Percentiles rank a stretch among this genome's conserved stretches.
Conservation (phyloP, 2,329 filamentous ascomycete species). For the Colletotrichum gloeosporioides region DNA sequence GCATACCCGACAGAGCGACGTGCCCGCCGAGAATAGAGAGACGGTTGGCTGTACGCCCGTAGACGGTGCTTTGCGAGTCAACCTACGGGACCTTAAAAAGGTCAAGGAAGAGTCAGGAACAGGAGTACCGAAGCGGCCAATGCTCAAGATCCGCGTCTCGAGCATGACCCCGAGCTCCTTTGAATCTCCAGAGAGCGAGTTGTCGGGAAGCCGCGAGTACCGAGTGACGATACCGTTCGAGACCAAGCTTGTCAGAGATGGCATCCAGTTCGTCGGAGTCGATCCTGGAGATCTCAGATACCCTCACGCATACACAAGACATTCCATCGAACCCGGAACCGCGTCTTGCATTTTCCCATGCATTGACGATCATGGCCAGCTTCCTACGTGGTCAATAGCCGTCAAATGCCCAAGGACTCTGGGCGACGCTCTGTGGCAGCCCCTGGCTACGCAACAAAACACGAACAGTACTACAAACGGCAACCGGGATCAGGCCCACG, state of each 20-base stretch:
- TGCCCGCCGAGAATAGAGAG: constrained; percentile 61
- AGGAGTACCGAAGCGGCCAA: constrained; percentile 32
- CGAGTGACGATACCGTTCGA: constrained; percentile 75
- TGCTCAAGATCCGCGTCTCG: constrained; percentile 51
- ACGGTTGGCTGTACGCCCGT: constrained; percentile 60
- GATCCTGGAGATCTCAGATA: constrained; percentile 81
- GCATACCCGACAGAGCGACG: constrained; percentile 56
- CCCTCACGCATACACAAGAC: constrained; percentile 89
- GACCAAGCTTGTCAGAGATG: constrained; percentile 79
- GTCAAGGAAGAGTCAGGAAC: constrained; percentile 13
- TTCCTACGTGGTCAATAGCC: constrained; percentile 87
- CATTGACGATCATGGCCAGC: constrained; percentile 81
- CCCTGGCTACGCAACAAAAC: constrained; percentile 43
- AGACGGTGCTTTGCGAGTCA: constrained; percentile 57
- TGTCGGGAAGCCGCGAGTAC: constrained; percentile 60
- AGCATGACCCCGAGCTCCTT: constrained; percentile 31
- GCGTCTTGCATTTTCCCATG: constrained; percentile 92
- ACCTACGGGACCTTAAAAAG: constrained; percentile 37
- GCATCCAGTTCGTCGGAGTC: constrained; percentile 89
- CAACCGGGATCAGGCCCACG: constrained; percentile 35
- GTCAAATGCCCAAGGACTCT: constrained; percentile 87
- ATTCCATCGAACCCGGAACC: constrained; percentile 77
- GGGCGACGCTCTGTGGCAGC: constrained; percentile 72
- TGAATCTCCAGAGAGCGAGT: constrained; percentile 30
- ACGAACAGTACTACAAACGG: constrained; percentile 36